Percentiles rank a stretch among this genome's conserved stretches.
Evolutionary conservation across 2,329 filamentous ascomycete genomes (phyloP).

Genomic region (Allantophomopsis cytisporea): DNA sequence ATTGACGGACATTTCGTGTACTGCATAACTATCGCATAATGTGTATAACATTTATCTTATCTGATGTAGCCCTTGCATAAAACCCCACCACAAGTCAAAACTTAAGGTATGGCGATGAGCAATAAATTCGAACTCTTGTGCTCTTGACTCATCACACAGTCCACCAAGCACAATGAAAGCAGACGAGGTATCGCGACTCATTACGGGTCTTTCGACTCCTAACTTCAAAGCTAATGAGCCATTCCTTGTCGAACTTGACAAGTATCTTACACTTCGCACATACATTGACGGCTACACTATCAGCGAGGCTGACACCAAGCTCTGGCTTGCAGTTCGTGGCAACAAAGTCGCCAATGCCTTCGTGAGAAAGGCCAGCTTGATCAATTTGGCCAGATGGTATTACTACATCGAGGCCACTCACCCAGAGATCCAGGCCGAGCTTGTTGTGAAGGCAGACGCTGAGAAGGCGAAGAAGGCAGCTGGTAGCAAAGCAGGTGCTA

Average conservation of each 20-base stretch:
- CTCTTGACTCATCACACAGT: too few relatives aligned
- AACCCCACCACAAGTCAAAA: not conserved
- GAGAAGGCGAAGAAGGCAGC: slow-evolving; percentile 55
- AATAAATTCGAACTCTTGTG: not conserved
- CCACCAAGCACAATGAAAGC: too few relatives aligned
- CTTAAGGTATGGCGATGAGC: not conserved
- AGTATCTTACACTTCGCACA: slow-evolving; percentile 74
- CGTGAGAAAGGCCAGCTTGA: slow-evolving; percentile 63
- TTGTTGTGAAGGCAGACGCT: slow-evolving; percentile 57
- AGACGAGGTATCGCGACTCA: too few relatives aligned
- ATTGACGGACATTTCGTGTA: not conserved
- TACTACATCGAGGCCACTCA: slow-evolving; percentile 70
- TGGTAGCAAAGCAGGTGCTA: slow-evolving; percentile 64
- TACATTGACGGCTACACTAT: slow-evolving; percentile 74
- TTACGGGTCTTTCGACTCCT: slow-evolving; percentile 34
- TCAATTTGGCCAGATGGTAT: slow-evolving; percentile 79
- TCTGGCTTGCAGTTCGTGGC: slow-evolving; percentile 72
- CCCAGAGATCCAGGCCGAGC: slow-evolving; percentile 58
- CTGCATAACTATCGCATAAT: too few relatives aligned
- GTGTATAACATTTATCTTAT: not conserved
- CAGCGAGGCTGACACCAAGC: slow-evolving; percentile 62
- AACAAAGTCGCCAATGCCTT: slow-evolving; percentile 77
- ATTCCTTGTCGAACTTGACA: slow-evolving; percentile 64
- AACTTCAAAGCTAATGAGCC: slow-evolving; percentile 79
- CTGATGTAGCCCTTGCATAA: not conserved